Conservation (phyloP, 495 filamentous ascomycete species). For the Hapsidospora chrysogenum region DNA sequence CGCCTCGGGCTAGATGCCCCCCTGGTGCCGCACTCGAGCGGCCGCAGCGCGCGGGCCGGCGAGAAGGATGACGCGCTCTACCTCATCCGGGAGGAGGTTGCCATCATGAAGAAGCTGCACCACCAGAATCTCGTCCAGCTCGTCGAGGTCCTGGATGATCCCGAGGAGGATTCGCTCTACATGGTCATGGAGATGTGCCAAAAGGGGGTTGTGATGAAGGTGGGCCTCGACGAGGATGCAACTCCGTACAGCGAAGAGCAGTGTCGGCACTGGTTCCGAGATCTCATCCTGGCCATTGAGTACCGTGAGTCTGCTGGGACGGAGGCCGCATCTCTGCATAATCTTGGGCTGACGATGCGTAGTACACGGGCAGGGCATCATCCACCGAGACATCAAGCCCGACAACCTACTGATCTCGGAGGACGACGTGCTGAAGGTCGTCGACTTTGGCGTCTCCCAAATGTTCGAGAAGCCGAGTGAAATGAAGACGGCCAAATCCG, state of each 20-base stretch:
- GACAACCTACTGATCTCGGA: slow-evolving; percentile 85
- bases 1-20: slow-evolving; percentile 48
- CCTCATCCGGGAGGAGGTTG: slow-evolving; percentile 90
- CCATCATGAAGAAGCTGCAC: slow-evolving; percentile 97
- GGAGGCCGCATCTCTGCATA: no score
- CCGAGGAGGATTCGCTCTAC: slow-evolving; percentile 85
- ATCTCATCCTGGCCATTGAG: slow-evolving; percentile 90
- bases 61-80: slow-evolving; percentile 65
- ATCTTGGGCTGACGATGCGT: slow-evolving; percentile 2
- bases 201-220: slow-evolving; percentile 95
- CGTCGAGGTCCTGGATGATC: slow-evolving; percentile 90
- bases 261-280: slow-evolving; percentile 85
- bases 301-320: slow-evolving; percentile 44
- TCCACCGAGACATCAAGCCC: slow-evolving; percentile 95
- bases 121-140: slow-evolving; percentile 85
- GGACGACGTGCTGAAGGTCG: slow-evolving; percentile 87
- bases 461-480: slow-evolving; percentile 85
- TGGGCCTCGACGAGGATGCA: slow-evolving; percentile 68
- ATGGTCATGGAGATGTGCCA: slow-evolving; percentile 99
- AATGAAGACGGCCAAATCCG: slow-evolving; percentile 89
- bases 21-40: slow-evolving; percentile 33
- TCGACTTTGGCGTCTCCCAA: slow-evolving; percentile 96
- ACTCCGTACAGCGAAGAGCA: slow-evolving; percentile 71
- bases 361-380: slow-evolving; percentile 87
- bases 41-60: slow-evolving; percentile 21